These are phyloP conservation scores for Rhynchosporium graminicola DNA, from an alignment of 2,329 filamentous ascomycete genomes.

Conservation along the genomic window DNA sequence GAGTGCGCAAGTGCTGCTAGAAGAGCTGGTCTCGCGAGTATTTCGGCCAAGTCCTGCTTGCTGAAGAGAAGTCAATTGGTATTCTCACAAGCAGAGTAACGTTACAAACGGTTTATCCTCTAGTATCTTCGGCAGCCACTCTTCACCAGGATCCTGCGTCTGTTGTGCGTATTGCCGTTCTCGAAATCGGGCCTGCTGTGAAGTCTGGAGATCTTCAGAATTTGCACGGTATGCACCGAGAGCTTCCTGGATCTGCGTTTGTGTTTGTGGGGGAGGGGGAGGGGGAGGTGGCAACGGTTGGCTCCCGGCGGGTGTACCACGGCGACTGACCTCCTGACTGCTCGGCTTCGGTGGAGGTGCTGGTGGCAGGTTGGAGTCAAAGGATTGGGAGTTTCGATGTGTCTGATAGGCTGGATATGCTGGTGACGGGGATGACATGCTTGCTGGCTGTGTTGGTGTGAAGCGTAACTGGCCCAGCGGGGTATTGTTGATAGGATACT, in stretches of 20 bases:
- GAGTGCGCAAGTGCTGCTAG: constrained; percentile 74
- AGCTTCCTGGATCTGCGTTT: constrained; percentile 27
- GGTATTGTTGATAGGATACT: neutral
- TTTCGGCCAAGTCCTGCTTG: constrained; percentile 74
- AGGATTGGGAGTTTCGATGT: constrained; percentile 37
- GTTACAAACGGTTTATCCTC: constrained; percentile 76
- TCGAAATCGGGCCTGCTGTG: constrained; percentile 29
- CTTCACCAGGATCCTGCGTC: constrained; percentile 61
- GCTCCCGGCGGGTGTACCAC: constrained; percentile 59
- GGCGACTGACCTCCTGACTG: constrained; percentile 67
- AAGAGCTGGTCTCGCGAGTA: constrained; percentile 64
- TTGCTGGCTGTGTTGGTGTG: constrained; percentile 19
- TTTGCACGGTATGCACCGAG: constrained; percentile 28
- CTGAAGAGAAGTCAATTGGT: constrained; percentile 46
- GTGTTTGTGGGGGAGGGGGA: neutral
- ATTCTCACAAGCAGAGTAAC: constrained; percentile 26
- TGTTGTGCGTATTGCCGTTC: constrained; percentile 41
- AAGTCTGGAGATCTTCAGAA: constrained; percentile 26
- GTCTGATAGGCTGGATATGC: constrained; percentile 35
- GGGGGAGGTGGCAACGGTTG: constrained; percentile 39
- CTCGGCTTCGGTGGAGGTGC: constrained; percentile 71
- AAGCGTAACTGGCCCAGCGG: neutral
- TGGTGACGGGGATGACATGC: constrained; percentile 32
- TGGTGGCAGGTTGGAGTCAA: constrained; percentile 60
- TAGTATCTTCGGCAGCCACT: constrained; percentile 77